Conservation (phyloP, 2,329 filamentous ascomycete species). For the Trichoderma sp. region DNA sequence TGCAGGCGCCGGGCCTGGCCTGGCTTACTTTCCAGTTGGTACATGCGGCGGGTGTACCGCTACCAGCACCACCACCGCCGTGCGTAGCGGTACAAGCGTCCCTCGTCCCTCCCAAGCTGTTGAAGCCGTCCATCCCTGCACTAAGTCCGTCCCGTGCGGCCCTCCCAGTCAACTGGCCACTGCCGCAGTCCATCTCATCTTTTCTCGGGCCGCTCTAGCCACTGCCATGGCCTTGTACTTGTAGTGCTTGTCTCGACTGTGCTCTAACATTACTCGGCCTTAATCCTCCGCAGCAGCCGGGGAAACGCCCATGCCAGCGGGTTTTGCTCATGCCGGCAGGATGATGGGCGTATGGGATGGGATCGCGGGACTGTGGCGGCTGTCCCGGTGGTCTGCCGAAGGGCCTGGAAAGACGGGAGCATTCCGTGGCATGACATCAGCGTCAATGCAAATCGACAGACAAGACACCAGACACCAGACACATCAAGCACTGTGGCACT, state of each 20-base stretch:
- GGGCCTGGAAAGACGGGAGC: no score
- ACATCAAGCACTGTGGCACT: neutral
- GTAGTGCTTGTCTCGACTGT: neutral
- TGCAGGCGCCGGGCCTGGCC: neutral
- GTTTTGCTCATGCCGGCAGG: neutral
- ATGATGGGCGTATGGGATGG: neutral
- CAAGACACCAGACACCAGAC: no score
- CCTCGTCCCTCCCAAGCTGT: no score
- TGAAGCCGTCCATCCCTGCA: neutral
- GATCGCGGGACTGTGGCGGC: neutral
- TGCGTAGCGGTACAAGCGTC: no score
- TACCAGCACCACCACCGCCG: no score
- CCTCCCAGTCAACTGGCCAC: conserved; percentile 6
- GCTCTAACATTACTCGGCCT: neutral
- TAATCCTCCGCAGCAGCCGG: neutral
- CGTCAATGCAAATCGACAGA: neutral
- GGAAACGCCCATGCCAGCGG: neutral
- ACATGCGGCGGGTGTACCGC: neutral
- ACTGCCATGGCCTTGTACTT: neutral
- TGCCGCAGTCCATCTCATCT: conserved; percentile 15
- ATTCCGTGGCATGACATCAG: neutral
- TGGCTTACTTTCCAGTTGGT: neutral
- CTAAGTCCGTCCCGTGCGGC: neutral
- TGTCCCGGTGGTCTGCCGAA: neutral
- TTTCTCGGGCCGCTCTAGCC: conserved; percentile 11